Conservation (phyloP, 2,329 filamentous ascomycete genomes). For the Fusarium domesticum region DNA sequence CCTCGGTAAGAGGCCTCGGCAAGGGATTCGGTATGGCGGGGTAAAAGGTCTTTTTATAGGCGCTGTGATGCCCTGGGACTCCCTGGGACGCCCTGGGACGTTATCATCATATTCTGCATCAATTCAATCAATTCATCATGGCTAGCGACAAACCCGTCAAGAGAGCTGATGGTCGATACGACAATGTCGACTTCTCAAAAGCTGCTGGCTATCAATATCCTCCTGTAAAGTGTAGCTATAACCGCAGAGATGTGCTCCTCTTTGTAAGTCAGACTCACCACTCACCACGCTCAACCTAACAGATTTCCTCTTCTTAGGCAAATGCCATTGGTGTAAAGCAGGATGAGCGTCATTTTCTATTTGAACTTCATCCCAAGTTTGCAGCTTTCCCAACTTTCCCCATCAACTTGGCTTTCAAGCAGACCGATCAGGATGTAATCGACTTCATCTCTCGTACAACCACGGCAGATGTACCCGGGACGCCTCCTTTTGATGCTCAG, state of each 20-base stretch:
- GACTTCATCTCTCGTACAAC: conserved; percentile 40
- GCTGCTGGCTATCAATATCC: conserved; percentile 37
- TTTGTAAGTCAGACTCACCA: conserved; percentile 17
- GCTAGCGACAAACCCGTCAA: conserved; percentile 32
- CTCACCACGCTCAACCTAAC: not conserved
- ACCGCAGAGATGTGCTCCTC: conserved; percentile 41
- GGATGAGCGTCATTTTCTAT: conserved; percentile 43
- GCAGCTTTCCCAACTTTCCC: conserved; percentile 47
- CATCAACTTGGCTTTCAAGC: conserved; percentile 45
- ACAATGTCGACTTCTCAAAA: conserved; percentile 42
- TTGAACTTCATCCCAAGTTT: conserved; percentile 44
- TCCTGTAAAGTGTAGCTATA: conserved; percentile 39
- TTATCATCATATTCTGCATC: no score
- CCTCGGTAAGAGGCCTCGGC: conserved; percentile 1
- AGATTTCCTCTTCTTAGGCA: not conserved
- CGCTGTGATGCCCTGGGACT: not conserved
- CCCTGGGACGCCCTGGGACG: no score
- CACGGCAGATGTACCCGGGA: conserved; percentile 35
- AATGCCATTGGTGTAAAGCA: conserved; percentile 25
- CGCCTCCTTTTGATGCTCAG: conserved; percentile 40
- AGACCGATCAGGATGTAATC: conserved; percentile 44
- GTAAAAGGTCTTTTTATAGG: not conserved
- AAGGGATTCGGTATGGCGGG: not conserved
- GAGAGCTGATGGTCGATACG: conserved; percentile 38
- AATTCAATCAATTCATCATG: conserved; percentile 1